phyloP scores from a whole-genome alignment of 2,329 filamentous ascomycete genomes.

The Podosphaera xanthii region DNA sequence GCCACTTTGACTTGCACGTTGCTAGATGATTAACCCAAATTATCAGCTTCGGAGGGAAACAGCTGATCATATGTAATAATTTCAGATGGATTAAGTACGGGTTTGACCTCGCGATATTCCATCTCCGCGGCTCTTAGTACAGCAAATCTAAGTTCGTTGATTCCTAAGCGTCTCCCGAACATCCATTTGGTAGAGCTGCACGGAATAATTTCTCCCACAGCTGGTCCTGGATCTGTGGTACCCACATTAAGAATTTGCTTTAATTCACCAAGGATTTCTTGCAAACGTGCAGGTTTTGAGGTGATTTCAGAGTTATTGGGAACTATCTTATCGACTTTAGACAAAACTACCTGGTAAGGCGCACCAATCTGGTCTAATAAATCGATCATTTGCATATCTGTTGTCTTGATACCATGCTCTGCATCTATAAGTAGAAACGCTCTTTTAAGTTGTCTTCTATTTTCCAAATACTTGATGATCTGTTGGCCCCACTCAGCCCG shows the following conservation, averaged over 20 bases:
- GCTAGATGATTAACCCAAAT: background rate
- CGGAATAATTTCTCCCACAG: constrained; percentile 35
- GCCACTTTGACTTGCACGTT: too few relatives aligned
- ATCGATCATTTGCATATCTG: constrained; percentile 32
- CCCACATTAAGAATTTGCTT: constrained; percentile 18
- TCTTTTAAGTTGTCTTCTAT: constrained; percentile 32
- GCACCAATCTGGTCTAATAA: constrained; percentile 32
- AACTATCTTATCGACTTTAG: constrained; percentile 38
- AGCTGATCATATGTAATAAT: background rate
- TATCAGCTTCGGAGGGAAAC: background rate
- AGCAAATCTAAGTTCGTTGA: constrained; percentile 39
- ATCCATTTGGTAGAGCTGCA: constrained; percentile 29
- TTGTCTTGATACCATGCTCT: constrained; percentile 37
- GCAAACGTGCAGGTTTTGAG: constrained; percentile 13
- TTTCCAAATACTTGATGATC: constrained; percentile 41
- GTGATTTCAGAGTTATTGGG: constrained; percentile 12
- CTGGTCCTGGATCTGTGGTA: constrained; percentile 18
- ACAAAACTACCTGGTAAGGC: constrained; percentile 41
- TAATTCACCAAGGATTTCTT: constrained; percentile 19
- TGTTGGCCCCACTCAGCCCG: constrained; percentile 38
- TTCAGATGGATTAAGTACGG: background rate
- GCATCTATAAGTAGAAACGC: constrained; percentile 43
- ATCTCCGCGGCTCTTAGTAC: constrained; percentile 38
- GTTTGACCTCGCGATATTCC: constrained; percentile 15
- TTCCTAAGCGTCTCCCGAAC: constrained; percentile 27